Conservation (phyloP, 306 rosid genomes). For the Cajanus cajan region DNA sequence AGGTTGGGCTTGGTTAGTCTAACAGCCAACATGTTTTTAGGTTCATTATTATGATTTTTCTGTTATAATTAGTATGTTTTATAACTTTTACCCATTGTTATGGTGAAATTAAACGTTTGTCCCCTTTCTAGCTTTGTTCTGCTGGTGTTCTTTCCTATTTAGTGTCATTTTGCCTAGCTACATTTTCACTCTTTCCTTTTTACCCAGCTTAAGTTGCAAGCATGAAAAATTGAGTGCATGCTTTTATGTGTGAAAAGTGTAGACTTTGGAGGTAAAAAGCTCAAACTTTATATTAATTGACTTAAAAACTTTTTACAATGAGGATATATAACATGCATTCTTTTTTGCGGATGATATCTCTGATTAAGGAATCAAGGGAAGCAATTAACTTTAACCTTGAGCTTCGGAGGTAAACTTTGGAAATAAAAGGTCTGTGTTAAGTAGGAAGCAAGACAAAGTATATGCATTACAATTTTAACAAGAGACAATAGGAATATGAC, state of each 20-base stretch:
- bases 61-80: background rate
- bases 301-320: background rate
- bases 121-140: background rate
- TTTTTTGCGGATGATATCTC: background rate
- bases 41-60: background rate
- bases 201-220: background rate
- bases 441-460: too few species aligned
- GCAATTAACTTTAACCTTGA: too few species aligned
- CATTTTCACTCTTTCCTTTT: background rate
- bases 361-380: background rate
- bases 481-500: too few species aligned
- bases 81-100: background rate
- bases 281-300: background rate
- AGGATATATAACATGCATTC: background rate
- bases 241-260: background rate
- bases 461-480: too few species aligned
- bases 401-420: too few species aligned
- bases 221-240: background rate
- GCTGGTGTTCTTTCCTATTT: background rate
- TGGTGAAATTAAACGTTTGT: background rate
- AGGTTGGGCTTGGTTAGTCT: background rate
- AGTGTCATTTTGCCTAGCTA: slow-evolving; percentile 1
- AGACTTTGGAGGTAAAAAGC: background rate
- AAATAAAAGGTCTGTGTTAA: too few species aligned
- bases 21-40: background rate